These are phyloP conservation scores for Pseudonitzschia delicatissima DNA, from an alignment of 108 stramenopile genomes.

Conservation along the genomic window DNA sequence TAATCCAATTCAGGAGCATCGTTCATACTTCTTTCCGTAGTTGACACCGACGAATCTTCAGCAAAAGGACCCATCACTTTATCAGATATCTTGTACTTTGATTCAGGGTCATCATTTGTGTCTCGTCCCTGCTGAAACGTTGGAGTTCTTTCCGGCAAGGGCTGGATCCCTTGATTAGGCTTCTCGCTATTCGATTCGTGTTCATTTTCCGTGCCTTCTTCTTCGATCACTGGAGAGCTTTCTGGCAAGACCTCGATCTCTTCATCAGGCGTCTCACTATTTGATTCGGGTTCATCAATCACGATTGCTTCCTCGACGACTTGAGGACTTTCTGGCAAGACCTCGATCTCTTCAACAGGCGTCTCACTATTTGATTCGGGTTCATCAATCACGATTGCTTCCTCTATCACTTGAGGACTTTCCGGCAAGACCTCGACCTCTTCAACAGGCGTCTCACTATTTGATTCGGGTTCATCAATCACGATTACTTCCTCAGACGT, in stretches of 20 bases:
- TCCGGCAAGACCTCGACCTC: background rate
- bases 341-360: background rate
- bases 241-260: background rate
- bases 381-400: too few species aligned
- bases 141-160: background rate
- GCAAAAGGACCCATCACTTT: background rate
- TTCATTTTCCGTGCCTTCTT: too few species aligned
- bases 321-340: too few species aligned
- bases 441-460: background rate
- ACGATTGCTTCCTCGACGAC: too few species aligned
- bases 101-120: background rate
- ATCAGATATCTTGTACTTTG: background rate
- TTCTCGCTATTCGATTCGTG: background rate
- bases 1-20: constrained; percentile 7
- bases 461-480: too few species aligned
- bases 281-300: too few species aligned
- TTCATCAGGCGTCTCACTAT: background rate
- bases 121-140: background rate
- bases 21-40: background rate
- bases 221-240: too few species aligned
- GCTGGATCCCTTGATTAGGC: background rate
- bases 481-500: background rate
- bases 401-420: too few species aligned
- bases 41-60: background rate
- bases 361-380: background rate